These are phyloP conservation scores for Calonectria ilicicola DNA, from an alignment of 2,329 filamentous ascomycete genomes.

Conservation along the genomic window DNA sequence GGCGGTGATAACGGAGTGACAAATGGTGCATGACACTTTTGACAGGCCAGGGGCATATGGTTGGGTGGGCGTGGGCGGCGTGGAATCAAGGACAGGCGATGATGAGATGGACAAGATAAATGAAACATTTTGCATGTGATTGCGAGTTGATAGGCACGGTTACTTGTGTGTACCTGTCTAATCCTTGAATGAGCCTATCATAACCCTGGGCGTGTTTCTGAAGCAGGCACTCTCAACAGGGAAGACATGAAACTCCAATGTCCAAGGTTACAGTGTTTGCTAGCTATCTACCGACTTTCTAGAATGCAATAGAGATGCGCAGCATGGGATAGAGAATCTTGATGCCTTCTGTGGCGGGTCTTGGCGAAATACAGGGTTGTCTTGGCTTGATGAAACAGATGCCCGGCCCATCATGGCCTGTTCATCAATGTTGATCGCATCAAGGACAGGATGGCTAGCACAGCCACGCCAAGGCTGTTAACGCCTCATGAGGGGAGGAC, in stretches of 20 bases:
- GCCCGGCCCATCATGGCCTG: background rate
- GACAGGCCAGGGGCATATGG: constrained; percentile 16
- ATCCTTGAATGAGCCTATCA: constrained; percentile 15
- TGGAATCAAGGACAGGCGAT: constrained; percentile 8
- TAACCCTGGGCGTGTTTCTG: background rate
- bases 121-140: constrained; percentile 44
- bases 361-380: background rate
- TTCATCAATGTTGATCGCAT: background rate
- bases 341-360: background rate
- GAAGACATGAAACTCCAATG: background rate
- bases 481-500: no score
- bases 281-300: background rate
- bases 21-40: constrained; percentile 34
- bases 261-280: background rate
- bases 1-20: constrained; percentile 38
- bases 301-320: background rate
- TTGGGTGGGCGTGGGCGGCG: constrained; percentile 12
- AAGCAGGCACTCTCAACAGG: background rate
- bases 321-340: no score
- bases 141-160: constrained; percentile 19
- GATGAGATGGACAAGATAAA: constrained; percentile 34
- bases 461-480: background rate
- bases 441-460: no score
- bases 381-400: background rate
- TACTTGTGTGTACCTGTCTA: constrained; percentile 23